Conservation (phyloP, 306 rosid genomes). For the Fragaria iinumae region DNA sequence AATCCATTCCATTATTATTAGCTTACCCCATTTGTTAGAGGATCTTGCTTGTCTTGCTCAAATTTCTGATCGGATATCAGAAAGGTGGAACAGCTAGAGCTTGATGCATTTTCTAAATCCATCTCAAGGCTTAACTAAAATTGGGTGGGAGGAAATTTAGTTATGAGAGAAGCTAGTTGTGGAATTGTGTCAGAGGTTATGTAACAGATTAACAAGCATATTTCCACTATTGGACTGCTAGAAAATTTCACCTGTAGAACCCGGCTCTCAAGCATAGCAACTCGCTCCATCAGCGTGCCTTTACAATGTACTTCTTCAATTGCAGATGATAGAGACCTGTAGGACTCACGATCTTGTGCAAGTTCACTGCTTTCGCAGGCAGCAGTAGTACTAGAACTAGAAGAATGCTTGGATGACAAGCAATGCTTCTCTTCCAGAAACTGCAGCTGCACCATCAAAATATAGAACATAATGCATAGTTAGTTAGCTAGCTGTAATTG, state of each 20-base stretch:
- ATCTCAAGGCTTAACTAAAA: conserved; percentile 30
- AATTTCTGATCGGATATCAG: conserved; percentile 7
- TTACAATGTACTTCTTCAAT: conserved; percentile 39
- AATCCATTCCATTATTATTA: neutral
- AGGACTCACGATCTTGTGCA: conserved; percentile 8
- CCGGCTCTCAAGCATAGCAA: conserved; percentile 37
- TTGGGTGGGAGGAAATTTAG: neutral
- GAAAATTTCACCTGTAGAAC: conserved; percentile 29
- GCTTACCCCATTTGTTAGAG: conserved; percentile 10
- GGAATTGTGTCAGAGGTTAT: neutral
- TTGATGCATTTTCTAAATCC: conserved; percentile 33
- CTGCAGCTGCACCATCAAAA: conserved; percentile 23
- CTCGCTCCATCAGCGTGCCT: conserved; percentile 41
- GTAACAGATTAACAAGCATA: neutral
- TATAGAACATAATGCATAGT: neutral
- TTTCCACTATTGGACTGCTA: neutral
- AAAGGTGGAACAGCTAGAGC: conserved; percentile 29
- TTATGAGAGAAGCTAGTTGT: neutral
- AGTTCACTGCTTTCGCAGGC: neutral
- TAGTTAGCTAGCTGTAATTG: neutral
- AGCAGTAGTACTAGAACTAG: neutral
- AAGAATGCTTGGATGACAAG: neutral
- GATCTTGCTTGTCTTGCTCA: conserved; percentile 15
- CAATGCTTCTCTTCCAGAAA: conserved; percentile 38
- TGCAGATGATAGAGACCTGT: conserved; percentile 35